A percentile compares a stretch with the other conserved stretches of the same genome.
phyloP scores from a whole-genome alignment of 1,284 basidiomycete species.

The Peniophora sp. region DNA sequence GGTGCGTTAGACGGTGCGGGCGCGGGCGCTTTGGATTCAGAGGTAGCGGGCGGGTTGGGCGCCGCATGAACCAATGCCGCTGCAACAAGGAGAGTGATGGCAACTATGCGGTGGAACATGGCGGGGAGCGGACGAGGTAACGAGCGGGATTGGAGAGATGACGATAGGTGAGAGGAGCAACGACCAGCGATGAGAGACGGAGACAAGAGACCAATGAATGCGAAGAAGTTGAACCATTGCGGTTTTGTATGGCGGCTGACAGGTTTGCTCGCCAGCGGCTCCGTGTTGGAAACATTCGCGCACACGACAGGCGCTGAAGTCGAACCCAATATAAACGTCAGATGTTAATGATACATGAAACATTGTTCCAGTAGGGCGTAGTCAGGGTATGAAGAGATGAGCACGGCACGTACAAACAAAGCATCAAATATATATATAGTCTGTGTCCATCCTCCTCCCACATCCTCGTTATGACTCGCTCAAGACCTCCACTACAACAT shows the following conservation, averaged over 20 bases:
- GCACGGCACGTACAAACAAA: not conserved
- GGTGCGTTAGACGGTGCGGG: too few species aligned
- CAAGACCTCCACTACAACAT: slow-evolving; percentile 65
- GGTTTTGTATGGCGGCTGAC: not conserved
- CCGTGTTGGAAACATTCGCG: not conserved
- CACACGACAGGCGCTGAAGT: not conserved
- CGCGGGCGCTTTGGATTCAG: too few species aligned
- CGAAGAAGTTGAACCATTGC: not conserved
- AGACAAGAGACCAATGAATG: not conserved
- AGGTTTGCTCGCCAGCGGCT: not conserved
- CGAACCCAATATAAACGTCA: not conserved
- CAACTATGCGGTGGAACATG: not conserved
- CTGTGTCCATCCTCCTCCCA: not conserved
- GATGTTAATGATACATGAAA: not conserved
- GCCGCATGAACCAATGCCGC: not conserved
- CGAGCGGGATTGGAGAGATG: not conserved
- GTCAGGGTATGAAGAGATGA: not conserved
- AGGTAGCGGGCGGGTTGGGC: too few species aligned
- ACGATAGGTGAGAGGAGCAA: not conserved
- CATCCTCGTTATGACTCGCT: not conserved
- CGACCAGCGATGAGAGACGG: not conserved
- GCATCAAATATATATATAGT: too few species aligned
- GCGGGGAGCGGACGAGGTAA: not conserved
- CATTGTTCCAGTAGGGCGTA: not conserved
- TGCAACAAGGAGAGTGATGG: not conserved